Base-by-base conservation (phyloP, 1,284 basidiomycete species). In the Naganishia cerealis region DNA sequence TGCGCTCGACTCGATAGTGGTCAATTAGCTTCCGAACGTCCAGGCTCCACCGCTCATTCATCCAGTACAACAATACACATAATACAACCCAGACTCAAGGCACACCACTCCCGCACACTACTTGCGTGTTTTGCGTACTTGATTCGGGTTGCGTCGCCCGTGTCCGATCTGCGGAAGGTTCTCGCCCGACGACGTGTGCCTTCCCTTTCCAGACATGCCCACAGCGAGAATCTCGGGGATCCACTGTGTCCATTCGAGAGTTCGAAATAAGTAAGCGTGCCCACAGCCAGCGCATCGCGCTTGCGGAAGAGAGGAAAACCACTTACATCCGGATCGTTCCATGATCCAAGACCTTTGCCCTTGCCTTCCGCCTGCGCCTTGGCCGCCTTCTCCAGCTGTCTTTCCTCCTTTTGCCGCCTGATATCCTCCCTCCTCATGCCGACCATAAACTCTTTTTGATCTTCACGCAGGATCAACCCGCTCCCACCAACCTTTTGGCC, bases 321-420 rank as follows among this genome's bases (percentile, higher is more conserved):
- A 78, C 78, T 76, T 71, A 80, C 80, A 82, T 96, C 91, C n/a
- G 92, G 91, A 83, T 95, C 93, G 84, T 92, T 89, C 92, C 92
- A 95, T 75, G 86, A 88, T 57, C 89, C 87, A 65, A 90, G 79
- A 12, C 76, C 76, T 62, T 83, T 82, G 46, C 84, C 83, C 38
- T 83, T 84, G 57, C 82, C 82, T 71, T 81, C 78, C 56, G 76
- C 80, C 53, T 82, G 82, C 43, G 81, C 82, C 66, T 88, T 80
- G 46, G 90, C 85, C 3, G 86, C 86, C 72, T 86, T 88, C 74
- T 87, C 76, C 82, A 91, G 82, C 75, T 84, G 86, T 73, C 86
- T 86, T 76, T 94, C 92, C 71, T 94, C 91, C 69, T 91, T 86
- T 72, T 87, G 84, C 69, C 86, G 84, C 77, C 88, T 86, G 1